Conservation (phyloP, 2,329 filamentous ascomycete genomes). For the Colletotrichum cuscutae region DNA sequence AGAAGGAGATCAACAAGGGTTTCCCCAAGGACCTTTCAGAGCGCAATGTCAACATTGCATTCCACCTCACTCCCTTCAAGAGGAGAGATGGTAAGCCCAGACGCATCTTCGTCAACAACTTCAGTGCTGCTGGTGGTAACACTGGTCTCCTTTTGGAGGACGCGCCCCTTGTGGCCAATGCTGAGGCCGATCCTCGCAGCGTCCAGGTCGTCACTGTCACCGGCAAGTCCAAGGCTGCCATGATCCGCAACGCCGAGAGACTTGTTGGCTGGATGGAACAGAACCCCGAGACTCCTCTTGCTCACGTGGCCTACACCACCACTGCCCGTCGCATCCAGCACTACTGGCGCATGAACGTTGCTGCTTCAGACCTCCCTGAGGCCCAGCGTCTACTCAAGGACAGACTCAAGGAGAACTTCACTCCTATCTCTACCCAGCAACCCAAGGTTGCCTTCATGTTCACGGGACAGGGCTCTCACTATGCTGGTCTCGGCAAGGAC, state of each 20-base stretch:
- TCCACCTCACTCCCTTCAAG: constrained; percentile 61
- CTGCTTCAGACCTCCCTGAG: constrained; percentile 53
- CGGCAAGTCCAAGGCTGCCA: constrained; percentile 64
- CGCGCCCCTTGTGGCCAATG: constrained; percentile 58
- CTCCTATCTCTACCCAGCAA: constrained; percentile 53
- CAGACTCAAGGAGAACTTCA: constrained; percentile 52
- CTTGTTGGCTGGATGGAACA: constrained; percentile 64
- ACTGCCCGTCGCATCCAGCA: constrained; percentile 72
- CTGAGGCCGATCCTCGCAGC: constrained; percentile 62
- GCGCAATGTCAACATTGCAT: constrained; percentile 69
- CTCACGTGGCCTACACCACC: constrained; percentile 72
- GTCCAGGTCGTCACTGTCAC: constrained; percentile 69
- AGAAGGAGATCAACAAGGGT: constrained; percentile 68
- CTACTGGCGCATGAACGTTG: constrained; percentile 53
- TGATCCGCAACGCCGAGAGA: constrained; percentile 67
- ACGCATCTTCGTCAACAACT: constrained; percentile 72
- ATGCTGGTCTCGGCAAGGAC: constrained; percentile 62
- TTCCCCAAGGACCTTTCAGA: constrained; percentile 67
- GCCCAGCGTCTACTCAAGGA: constrained; percentile 54
- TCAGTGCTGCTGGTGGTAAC: constrained; percentile 78
- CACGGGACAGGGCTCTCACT: constrained; percentile 67
- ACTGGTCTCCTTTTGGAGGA: constrained; percentile 75
- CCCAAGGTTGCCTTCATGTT: constrained; percentile 65
- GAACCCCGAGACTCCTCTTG: constrained; percentile 62
- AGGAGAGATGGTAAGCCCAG: constrained; percentile 59